Conservation (phyloP, 352 stramenopile genomes). For the Phytophthora boehmeriae region DNA sequence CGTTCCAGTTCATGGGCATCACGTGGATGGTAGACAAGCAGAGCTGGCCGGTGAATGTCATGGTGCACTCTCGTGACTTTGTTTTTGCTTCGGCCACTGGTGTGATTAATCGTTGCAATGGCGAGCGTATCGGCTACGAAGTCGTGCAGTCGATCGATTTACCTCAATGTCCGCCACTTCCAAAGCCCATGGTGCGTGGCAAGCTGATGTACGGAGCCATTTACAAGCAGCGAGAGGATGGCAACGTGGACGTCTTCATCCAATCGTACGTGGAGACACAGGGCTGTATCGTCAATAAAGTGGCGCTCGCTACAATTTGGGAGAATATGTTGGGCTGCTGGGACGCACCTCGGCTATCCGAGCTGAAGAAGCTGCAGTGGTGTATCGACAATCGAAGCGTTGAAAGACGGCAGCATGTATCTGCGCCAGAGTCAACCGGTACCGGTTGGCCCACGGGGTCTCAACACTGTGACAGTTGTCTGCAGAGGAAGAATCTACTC, state of each 20-base stretch:
- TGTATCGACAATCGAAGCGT: constrained; percentile 1
- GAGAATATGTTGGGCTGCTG: neutral
- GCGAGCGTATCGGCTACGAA: constrained; percentile 49
- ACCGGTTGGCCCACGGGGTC: neutral
- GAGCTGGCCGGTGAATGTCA: constrained; percentile 21
- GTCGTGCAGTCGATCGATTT: constrained; percentile 53
- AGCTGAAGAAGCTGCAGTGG: constrained; percentile 16
- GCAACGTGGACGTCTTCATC: constrained; percentile 14
- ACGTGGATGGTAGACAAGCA: constrained; percentile 39
- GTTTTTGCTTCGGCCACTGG: constrained; percentile 36
- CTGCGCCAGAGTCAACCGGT: neutral
- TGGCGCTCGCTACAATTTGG: constrained; percentile 1
- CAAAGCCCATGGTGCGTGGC: constrained; percentile 7
- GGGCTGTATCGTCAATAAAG: neutral
- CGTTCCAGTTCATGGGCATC: constrained; percentile 44
- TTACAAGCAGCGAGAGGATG: constrained; percentile 6
- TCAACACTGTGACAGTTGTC: constrained; percentile 5
- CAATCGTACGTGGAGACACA: constrained; percentile 10
- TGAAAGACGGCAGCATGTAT: neutral
- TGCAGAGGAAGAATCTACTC: constrained; percentile 2
- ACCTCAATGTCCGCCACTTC: constrained; percentile 14
- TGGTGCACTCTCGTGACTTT: constrained; percentile 44
- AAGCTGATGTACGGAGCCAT: constrained; percentile 12
- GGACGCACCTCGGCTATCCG: neutral
- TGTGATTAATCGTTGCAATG: constrained; percentile 29